Percentiles rank a stretch among this genome's conserved stretches.
Conservation (phyloP, 306 rosid genomes). For the Cicer judaicum region DNA sequence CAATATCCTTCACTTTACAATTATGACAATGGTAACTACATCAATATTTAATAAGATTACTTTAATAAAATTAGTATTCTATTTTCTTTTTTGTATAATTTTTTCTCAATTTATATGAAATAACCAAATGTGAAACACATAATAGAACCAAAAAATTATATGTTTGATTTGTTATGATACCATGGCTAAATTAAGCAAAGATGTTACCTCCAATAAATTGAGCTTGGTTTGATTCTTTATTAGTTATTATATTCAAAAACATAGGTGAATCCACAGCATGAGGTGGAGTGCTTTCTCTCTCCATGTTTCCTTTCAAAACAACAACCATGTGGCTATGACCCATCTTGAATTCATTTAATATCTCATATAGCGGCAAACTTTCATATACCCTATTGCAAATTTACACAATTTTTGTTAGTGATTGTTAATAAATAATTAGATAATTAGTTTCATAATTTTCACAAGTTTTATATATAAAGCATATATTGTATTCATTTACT, state of each 20-base stretch:
- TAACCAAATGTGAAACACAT: too few species aligned
- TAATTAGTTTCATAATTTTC: too few species aligned
- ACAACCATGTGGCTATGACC: slow-evolving; percentile 90
- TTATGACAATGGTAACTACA: too few species aligned
- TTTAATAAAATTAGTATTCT: too few species aligned
- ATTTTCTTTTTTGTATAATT: too few species aligned
- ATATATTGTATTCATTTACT: too few species aligned
- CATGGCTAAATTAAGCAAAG: neutral
- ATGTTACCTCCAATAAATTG: slow-evolving; percentile 49
- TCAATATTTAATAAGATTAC: too few species aligned
- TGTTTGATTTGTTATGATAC: slow-evolving; percentile 2
- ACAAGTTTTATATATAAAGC: too few species aligned
- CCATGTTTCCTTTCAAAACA: slow-evolving; percentile 59
- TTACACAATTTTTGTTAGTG: neutral
- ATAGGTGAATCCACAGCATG: slow-evolving; percentile 34
- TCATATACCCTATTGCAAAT: slow-evolving; percentile 65
- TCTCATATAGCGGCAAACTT: slow-evolving; percentile 77
- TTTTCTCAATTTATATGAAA: too few species aligned
- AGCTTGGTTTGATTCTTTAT: slow-evolving; percentile 33
- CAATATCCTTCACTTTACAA: too few species aligned
- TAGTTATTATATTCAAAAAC: slow-evolving; percentile 29
- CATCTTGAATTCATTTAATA: slow-evolving; percentile 68
- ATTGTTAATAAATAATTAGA: too few species aligned
- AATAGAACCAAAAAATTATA: neutral
- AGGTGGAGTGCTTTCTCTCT: slow-evolving; percentile 29